Evolutionary conservation across 169 alveolate species (phyloP).

Genomic region (Pseudocohnilembus persalinus): DNA sequence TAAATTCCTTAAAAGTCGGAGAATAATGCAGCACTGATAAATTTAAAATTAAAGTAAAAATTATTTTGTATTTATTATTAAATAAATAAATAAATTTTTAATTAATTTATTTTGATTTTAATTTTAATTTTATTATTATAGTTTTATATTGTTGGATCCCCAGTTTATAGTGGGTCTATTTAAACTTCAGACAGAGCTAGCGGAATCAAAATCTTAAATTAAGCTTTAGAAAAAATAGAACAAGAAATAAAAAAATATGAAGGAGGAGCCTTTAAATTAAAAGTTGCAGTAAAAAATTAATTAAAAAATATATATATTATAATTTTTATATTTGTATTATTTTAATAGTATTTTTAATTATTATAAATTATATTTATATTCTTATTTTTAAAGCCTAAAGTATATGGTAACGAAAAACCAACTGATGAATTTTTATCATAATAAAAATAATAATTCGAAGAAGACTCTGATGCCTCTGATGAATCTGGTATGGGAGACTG

Average conservation of each 20-base stretch:
- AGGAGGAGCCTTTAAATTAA: too few relatives aligned
- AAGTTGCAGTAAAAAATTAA: too few relatives aligned
- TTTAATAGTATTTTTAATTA: not conserved
- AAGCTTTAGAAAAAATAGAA: slow-evolving; percentile 1
- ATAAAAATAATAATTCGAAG: slow-evolving; percentile 34
- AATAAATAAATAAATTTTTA: too few relatives aligned
- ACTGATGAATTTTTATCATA: slow-evolving; percentile 42
- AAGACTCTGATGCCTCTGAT: not conserved
- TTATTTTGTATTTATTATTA: not conserved
- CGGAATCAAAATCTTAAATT: slow-evolving; percentile 28
- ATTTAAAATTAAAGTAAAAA: slow-evolving; percentile 6
- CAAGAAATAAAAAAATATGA: not conserved
- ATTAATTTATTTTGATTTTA: not conserved
- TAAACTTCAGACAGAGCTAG: slow-evolving; percentile 55
- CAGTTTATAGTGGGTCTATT: slow-evolving; percentile 65
- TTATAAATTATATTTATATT: not conserved
- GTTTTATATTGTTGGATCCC: slow-evolving; percentile 74
- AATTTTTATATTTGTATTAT: not conserved
- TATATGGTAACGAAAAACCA: slow-evolving; percentile 56
- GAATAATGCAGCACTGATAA: slow-evolving; percentile 24
- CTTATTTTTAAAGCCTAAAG: slow-evolving; percentile 31
- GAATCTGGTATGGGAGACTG: not conserved
- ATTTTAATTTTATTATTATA: slow-evolving; percentile 8
- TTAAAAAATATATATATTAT: slow-evolving; percentile 17
- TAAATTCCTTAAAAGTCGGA: slow-evolving; percentile 67